Evolutionary conservation across 2,329 filamentous ascomycete genomes (phyloP).

Genomic region (Metarhizium brunneum): DNA sequence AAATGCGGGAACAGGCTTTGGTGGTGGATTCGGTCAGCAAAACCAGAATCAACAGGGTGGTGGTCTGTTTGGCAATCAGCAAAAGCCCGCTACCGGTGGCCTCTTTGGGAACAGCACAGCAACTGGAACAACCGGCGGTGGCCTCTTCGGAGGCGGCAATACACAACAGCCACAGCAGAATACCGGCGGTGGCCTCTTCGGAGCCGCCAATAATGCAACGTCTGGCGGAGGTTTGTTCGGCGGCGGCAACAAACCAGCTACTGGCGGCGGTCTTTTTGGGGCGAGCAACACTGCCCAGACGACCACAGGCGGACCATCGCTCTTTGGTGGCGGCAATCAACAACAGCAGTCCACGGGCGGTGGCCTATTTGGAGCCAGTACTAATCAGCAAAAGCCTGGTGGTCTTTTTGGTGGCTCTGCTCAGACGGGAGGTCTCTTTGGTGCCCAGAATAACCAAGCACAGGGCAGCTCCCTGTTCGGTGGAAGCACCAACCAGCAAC

Average conservation of each 20-base stretch:
- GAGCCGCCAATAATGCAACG: slow-evolving; percentile 19
- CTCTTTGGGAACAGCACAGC: slow-evolving; percentile 23
- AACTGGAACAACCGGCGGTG: slow-evolving; percentile 23
- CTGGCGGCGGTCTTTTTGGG: slow-evolving; percentile 32
- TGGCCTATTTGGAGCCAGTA: slow-evolving; percentile 39
- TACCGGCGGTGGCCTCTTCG: slow-evolving; percentile 22
- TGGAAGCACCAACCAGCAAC: slow-evolving; percentile 36
- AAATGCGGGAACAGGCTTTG: slow-evolving; percentile 15
- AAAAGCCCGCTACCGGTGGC: slow-evolving; percentile 25
- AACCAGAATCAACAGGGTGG: slow-evolving; percentile 22
- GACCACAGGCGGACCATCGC: slow-evolving; percentile 27
- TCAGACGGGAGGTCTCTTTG: slow-evolving; percentile 45
- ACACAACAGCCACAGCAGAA: slow-evolving; percentile 35
- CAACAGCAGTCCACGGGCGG: slow-evolving; percentile 27
- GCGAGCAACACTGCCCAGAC: slow-evolving; percentile 22
- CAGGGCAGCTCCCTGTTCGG: slow-evolving; percentile 37
- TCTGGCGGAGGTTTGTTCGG: slow-evolving; percentile 30
- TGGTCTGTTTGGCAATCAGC: slow-evolving; percentile 38
- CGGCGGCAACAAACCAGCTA: slow-evolving; percentile 18
- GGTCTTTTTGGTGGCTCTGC: slow-evolving; percentile 44
- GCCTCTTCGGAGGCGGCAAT: slow-evolving; percentile 34
- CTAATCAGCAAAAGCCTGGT: slow-evolving; percentile 30
- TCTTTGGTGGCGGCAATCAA: slow-evolving; percentile 36
- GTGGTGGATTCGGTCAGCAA: slow-evolving; percentile 27
- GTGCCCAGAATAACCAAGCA: slow-evolving; percentile 35